Conservation (phyloP, 305 asterid species). For the Plantago lanceolata region DNA sequence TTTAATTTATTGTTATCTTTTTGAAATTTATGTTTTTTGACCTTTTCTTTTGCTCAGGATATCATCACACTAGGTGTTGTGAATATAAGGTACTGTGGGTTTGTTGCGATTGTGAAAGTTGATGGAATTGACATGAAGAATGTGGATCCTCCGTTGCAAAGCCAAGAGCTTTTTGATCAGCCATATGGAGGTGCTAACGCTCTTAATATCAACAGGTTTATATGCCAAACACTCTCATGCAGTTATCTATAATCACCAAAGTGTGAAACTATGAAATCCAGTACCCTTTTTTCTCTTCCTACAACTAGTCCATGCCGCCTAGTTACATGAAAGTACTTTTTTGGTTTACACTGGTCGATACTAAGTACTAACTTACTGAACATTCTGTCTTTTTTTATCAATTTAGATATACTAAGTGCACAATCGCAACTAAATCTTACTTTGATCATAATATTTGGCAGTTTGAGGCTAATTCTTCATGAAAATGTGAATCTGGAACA, state of each 20-base stretch:
- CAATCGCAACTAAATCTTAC: constrained; percentile 18
- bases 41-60: constrained; percentile 41
- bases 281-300: constrained; percentile 15
- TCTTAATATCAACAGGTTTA: constrained; percentile 69
- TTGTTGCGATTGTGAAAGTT: constrained; percentile 62
- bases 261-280: constrained; percentile 8
- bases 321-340: constrained; percentile 14
- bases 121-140: constrained; percentile 49
- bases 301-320: constrained; percentile 15
- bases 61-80: constrained; percentile 66
- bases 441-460: constrained; percentile 35
- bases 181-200: constrained; percentile 79
- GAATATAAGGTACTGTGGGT: constrained; percentile 54
- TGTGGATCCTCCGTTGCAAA: constrained; percentile 41
- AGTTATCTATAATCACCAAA: constrained; percentile 7
- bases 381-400: constrained; percentile 4
- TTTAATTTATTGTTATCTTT: no score
- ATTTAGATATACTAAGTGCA: neutral
- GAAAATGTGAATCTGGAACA: constrained; percentile 47
- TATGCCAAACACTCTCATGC: constrained; percentile 18
- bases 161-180: constrained; percentile 74
- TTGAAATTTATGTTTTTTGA: neutral
- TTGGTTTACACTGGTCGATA: neutral
- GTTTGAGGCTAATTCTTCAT: constrained; percentile 87
- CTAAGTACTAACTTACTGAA: constrained; percentile 7